Conservation (phyloP, 805 yeast genomes). For the Spathaspora gorwiae region DNA sequence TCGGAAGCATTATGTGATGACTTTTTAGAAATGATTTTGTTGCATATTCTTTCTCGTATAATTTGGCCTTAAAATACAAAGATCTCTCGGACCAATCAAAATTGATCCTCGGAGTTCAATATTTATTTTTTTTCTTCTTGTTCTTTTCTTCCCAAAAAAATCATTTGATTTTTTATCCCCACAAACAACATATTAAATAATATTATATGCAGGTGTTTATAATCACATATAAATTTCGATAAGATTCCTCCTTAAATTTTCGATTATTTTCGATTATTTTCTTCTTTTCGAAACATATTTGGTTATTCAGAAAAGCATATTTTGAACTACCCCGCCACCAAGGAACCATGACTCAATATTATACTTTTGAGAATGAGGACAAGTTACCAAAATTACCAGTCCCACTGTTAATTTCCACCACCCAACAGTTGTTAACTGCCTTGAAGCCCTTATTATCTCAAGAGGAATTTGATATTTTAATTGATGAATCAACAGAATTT, state of each 20-base stretch:
- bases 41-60: no score
- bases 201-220: no score
- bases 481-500: slow-evolving; percentile 43
- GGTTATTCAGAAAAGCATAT: neutral
- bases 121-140: neutral
- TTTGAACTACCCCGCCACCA: neutral
- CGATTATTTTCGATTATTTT: no score
- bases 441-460: slow-evolving; percentile 55
- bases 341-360: neutral
- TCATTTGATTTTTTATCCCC: neutral
- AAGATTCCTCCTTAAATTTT: no score
- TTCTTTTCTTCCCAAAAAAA: neutral
- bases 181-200: no score
- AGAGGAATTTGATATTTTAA: slow-evolving; percentile 47
- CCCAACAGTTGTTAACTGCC: slow-evolving; percentile 50
- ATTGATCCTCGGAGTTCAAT: neutral
- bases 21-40: no score
- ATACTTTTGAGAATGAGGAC: slow-evolving; percentile 39
- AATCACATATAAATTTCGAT: no score
- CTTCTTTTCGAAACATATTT: no score
- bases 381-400: slow-evolving; percentile 57
- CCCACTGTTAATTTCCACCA: slow-evolving; percentile 50
- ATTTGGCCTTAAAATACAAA: no score
- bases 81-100: neutral
- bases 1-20: no score